Percentiles rank a stretch among this genome's conserved stretches.
These are phyloP conservation scores for Talaromyces verruculosus DNA, from an alignment of 2,329 filamentous ascomycete genomes.

Conservation along the genomic window DNA sequence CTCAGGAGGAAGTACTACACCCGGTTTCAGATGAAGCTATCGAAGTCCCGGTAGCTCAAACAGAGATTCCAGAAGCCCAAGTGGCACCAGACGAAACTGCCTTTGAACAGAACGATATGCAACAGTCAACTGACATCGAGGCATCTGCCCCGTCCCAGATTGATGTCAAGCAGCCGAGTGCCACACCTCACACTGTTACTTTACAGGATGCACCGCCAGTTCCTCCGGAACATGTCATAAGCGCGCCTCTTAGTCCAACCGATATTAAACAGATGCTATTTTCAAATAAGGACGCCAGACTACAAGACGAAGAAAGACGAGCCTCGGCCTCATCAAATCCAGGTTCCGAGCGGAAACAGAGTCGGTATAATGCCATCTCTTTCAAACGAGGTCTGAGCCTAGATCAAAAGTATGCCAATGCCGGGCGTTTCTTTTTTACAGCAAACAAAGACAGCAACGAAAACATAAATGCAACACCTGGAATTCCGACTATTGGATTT, in stretches of 20 bases:
- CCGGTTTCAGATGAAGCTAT: not conserved
- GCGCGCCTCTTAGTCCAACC: constrained; percentile 42
- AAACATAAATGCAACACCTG: not conserved
- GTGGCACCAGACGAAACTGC: not conserved
- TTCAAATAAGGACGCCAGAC: constrained; percentile 22
- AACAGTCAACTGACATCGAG: not conserved
- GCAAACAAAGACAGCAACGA: constrained; percentile 15
- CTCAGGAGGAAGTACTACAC: constrained; percentile 8
- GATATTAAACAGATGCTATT: constrained; percentile 50
- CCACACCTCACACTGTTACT: not conserved
- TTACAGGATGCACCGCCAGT: not conserved
- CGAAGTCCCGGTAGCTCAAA: constrained; percentile 21
- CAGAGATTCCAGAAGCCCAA: constrained; percentile 15
- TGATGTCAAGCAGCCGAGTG: not conserved
- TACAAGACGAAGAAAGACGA: constrained; percentile 19
- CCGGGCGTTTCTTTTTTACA: constrained; percentile 49
- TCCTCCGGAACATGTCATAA: constrained; percentile 34
- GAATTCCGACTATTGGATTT: constrained; percentile 43
- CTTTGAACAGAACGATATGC: constrained; percentile 2
- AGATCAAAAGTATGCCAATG: constrained; percentile 55
- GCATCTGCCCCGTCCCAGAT: not conserved
- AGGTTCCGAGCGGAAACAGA: constrained; percentile 28
- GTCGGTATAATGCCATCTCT: constrained; percentile 52
- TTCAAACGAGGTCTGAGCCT: constrained; percentile 52
- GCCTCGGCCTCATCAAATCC: constrained; percentile 24